Evolutionary conservation across 768 basidiomycete species (phyloP), one percentile per base, ranked within the genome.

Genomic region (Collybia sordida): DNA sequence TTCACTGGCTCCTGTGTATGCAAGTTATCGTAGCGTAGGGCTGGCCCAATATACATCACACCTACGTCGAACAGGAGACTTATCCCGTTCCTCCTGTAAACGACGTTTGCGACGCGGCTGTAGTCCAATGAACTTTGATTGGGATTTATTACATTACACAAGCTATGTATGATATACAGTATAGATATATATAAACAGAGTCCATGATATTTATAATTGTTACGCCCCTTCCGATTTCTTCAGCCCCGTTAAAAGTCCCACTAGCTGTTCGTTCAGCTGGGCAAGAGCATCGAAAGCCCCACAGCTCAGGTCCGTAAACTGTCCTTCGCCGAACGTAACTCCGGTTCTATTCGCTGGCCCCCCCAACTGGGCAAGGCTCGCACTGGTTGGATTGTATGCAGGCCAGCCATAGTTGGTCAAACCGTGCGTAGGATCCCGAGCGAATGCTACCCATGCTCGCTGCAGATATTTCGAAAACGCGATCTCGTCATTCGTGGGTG

Each of bases 391-490:
- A 14, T 59, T 50, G 35, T 64, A 67, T 27, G 21, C 31, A 11
- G 64, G 59, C 65, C 65, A 67, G 6, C 65, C 65, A 35, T 52
- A 53, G 25, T 57, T 34, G 19, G 48, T n/a, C 44, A 72, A 49
- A 1, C 70, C 72, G 9, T 63, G 45, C 4, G 45, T 27, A 1
- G 73, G 71, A 54, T 74, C 61, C n/a, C 68, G 64, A n/a, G 73
- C 72, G 46, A 76, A 76, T 5, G 68, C 61, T 1, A 73, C 71
- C 73, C 74, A 76, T 0, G 70, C 72, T 5, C 57, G 52, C 51
- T 74, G 72, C 1, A 73, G 47, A 45, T 65, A 69, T 45, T 51
- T 59, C 67, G 31, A 74, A 58, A n/a, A 60, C 55, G n/a, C 45
- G 15, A 45, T 19, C 44, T 45, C 44, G 5, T 45, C 19, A 23